Base-by-base conservation (phyloP, 2,329 filamentous ascomycete genomes). In the Gliomastix tumulicola region DNA sequence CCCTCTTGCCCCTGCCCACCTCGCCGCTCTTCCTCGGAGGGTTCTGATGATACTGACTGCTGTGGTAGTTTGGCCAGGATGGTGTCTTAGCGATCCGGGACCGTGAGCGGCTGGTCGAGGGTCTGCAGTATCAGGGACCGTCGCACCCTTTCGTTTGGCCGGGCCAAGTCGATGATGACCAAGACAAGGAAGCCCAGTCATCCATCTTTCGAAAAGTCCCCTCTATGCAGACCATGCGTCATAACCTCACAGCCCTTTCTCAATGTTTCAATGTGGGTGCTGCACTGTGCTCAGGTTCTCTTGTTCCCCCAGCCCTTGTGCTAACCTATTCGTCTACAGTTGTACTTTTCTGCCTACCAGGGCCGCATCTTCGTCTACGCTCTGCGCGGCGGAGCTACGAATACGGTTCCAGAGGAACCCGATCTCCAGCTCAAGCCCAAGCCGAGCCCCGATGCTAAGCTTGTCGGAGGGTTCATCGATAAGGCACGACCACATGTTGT, bases 311-410 rank as follows among this genome's bases (percentile, higher is more conserved):
- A n/a, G n/a, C n/a, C n/a, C n/a, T n/a, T n/a, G n/a, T n/a, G n/a
- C n/a, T 15, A 19, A 21, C 16, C 25, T 30, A 27, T 20, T n/a
- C 17, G 15, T 4, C 11, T 33, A 19, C 41, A 76, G 67, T 66
- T 82, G 17, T 82, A 80, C 52, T 77, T 82, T 46, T 69, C 66
- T 10, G 79, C 74, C 11, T 80, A 77, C 41, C 58, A 64, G 40
- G 65, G 72, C 32, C 61, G 63, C 36, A 73, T 84, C 12, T 71
- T 79, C 45, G 65, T 80, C 41, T 81, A 73, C 44, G 61, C 59
- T 40, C 76, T 64, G 25, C 65, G 58, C 38, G 66, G 58, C 45
- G 63, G 62, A 39, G 62, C 51, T 13, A 57, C 56, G 19, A 78
- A 44, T 20, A 62, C 60, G 6, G 55, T 83, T 7, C 64, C 68